Evolutionary conservation across 768 basidiomycete species (phyloP).

Genomic region (Stropharia rugosoannulata): DNA sequence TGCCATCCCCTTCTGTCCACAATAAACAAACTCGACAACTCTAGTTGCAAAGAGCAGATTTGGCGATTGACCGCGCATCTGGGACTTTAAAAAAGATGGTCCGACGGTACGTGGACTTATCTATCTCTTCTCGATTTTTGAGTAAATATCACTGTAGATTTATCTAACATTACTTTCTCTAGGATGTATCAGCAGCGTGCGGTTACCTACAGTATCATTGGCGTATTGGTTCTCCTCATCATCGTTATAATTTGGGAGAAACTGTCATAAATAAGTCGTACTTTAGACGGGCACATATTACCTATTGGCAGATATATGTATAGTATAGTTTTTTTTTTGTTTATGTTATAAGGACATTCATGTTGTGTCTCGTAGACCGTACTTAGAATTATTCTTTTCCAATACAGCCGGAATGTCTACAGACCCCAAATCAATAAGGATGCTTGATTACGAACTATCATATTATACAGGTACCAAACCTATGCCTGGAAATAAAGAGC

Average conservation of each 20-base stretch:
- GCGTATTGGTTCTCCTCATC: constrained; percentile 83
- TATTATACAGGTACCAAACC: constrained; percentile 7
- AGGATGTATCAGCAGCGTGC: constrained; percentile 98
- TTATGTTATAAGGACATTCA: too few species aligned
- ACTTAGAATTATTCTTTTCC: too few species aligned
- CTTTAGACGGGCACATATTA: neutral
- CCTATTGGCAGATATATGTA: neutral
- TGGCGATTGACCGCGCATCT: constrained; percentile 87
- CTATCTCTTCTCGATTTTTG: neutral
- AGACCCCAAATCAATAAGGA: neutral
- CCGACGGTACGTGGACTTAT: constrained; percentile 62
- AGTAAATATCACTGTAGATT: constrained; percentile 29
- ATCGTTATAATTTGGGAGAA: constrained; percentile 81
- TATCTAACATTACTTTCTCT: constrained; percentile 22
- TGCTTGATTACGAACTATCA: constrained; percentile 5
- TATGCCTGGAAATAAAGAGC: constrained; percentile 11
- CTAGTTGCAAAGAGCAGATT: constrained; percentile 84
- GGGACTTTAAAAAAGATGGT: constrained; percentile 96
- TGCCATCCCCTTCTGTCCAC: neutral
- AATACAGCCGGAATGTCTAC: neutral
- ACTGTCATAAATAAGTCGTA: constrained; percentile 33
- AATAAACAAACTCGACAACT: constrained; percentile 1
- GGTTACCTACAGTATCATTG: constrained; percentile 83
- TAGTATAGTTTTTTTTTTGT: neutral
- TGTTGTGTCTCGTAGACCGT: too few species aligned